A percentile compares a stretch with the other conserved stretches of the same genome.
These are phyloP conservation scores for Telopea speciosissima DNA, from an alignment of 177 flowering plant genomes.

Conservation along the genomic window DNA sequence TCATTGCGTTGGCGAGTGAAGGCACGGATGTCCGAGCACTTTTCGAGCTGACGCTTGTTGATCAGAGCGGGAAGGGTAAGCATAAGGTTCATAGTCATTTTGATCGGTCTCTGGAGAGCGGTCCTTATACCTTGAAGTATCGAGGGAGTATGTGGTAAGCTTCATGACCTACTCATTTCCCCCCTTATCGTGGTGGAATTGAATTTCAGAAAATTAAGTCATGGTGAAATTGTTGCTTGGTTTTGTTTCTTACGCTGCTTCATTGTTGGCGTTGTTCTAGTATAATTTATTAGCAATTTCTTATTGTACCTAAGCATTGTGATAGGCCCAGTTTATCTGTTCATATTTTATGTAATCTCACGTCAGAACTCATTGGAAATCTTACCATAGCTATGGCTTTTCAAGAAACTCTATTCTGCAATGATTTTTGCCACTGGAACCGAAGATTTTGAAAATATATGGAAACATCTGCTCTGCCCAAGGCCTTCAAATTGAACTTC, in stretches of 20 bases:
- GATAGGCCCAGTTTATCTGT: too few relatives aligned
- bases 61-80: conserved; percentile 76
- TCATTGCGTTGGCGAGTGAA: conserved; percentile 74
- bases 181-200: background rate
- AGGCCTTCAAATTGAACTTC: too few relatives aligned
- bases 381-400: too few relatives aligned
- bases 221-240: background rate
- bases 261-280: background rate
- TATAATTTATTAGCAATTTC: background rate
- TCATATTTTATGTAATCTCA: too few relatives aligned
- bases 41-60: conserved; percentile 68
- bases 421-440: too few relatives aligned
- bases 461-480: too few relatives aligned
- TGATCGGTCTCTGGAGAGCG: conserved; percentile 73
- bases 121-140: conserved; percentile 81
- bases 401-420: too few relatives aligned
- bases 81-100: conserved; percentile 86
- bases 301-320: background rate
- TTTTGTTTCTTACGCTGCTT: background rate
- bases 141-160: conserved; percentile 89
- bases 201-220: background rate
- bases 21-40: conserved; percentile 77
- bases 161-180: background rate
- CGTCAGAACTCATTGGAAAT: too few relatives aligned
- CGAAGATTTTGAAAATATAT: too few relatives aligned